Conservation (phyloP, 345 rosid genomes). For the Eucalyptus sp. region DNA sequence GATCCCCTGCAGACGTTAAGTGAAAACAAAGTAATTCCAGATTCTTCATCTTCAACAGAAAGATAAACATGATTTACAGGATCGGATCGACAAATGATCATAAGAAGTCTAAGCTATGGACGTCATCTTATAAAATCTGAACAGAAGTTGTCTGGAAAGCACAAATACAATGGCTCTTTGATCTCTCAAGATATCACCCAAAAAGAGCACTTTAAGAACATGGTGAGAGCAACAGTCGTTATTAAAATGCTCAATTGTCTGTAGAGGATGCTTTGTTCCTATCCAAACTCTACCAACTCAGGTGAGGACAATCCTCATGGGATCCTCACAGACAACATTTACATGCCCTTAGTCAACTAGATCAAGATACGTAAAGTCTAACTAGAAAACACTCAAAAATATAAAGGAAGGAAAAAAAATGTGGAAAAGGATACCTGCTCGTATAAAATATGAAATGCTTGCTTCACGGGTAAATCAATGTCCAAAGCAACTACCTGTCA, state of each 20-base stretch:
- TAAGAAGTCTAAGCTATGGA: not conserved
- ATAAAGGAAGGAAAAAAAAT: not conserved
- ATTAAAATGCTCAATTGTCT: slow-evolving; percentile 49
- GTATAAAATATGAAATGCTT: slow-evolving; percentile 91
- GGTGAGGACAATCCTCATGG: not conserved
- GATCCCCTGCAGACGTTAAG: slow-evolving; percentile 40
- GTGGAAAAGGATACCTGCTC: slow-evolving; percentile 56
- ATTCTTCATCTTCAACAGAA: not conserved
- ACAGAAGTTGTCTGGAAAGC: not conserved
- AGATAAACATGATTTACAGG: not conserved
- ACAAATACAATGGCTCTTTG: not conserved
- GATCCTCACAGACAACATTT: not conserved
- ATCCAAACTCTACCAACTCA: slow-evolving; percentile 16
- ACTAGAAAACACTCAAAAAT: not conserved
- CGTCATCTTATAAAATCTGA: not conserved
- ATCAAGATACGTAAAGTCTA: not conserved
- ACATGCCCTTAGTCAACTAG: not conserved
- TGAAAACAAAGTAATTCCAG: not conserved
- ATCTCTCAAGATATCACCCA: not conserved
- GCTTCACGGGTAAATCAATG: slow-evolving; percentile 90
- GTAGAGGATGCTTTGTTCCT: slow-evolving; percentile 75
- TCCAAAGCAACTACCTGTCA: slow-evolving; percentile 91
- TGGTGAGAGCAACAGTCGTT: not conserved
- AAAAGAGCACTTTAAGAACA: not conserved
- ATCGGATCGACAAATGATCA: not conserved